Base-by-base conservation (phyloP, 768 basidiomycete genomes). In the Boletus coccyginus region DNA sequence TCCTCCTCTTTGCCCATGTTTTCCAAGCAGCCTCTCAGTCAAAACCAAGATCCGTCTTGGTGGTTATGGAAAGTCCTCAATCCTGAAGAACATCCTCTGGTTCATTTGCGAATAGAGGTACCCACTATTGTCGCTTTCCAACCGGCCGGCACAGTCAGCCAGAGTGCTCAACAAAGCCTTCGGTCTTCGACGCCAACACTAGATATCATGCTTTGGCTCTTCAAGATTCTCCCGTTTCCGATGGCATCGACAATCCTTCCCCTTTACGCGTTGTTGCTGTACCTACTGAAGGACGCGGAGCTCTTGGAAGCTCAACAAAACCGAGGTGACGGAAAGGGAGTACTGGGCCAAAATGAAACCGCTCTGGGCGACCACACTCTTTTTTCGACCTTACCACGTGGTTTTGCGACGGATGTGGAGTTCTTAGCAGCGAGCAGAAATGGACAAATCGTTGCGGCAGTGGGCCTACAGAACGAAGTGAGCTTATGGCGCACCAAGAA, bases 261-360 rank as follows among this genome's bases (percentile, higher is more conserved):
- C 5, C 77, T 98, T 11, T 98, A 90, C 69, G 78, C 81, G 9
- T 73, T 98, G 12, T 76, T 96, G 9, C 77, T 92, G 11, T 94
- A 94, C 67, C 78, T 99, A 3, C 76, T 98, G 58, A 96, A 95
- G 74, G 88, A 96, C 61, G 85, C 92, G 0, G 94, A 99, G 56
- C 81, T 94, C 1, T 79, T 97, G 36, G 94, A 94, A 64, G 89
- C 91, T 3, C 92, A 94, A 64, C 79, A 87, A 40, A 80, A 88
- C 66, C 79, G 83, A 33, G 75, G 75, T 2, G 83, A 82, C 36
- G 65, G 75, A 1, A 78, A 79, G 56, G 61, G 69, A 9, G 62
- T 70, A 10, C 69, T 74, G 5, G 43, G 58, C 9, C 71, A 66
- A 49, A 33, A 41, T 35, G 43, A 60, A 50, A 47, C 60, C 35